These are phyloP conservation scores for Neoboletus brunneissimus DNA, from an alignment of 768 basidiomycete species.

Conservation along the genomic window DNA sequence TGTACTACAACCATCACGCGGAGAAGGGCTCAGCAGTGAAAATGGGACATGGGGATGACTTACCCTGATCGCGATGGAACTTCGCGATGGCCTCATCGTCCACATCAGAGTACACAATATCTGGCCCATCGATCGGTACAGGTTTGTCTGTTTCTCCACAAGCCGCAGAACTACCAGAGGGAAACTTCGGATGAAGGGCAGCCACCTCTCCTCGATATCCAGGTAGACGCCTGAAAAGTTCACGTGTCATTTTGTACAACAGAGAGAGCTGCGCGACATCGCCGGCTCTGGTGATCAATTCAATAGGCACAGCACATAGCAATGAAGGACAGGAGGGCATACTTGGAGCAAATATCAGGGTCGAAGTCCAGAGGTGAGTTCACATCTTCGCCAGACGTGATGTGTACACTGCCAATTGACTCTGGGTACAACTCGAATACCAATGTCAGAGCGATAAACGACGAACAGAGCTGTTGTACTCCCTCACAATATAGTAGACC, in stretches of 20 bases:
- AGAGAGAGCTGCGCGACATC: conserved; percentile 48
- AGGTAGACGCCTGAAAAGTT: conserved; percentile 53
- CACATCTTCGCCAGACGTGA: conserved; percentile 40
- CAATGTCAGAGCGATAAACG: background rate
- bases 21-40: background rate
- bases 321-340: background rate
- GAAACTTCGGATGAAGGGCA: conserved; percentile 30
- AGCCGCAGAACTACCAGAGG: conserved; percentile 26
- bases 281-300: conserved; percentile 6
- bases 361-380: conserved; percentile 45
- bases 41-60: background rate
- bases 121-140: conserved; percentile 25
- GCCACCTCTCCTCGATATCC: conserved; percentile 22
- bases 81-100: conserved; percentile 35
- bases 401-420: conserved; percentile 48
- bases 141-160: conserved; percentile 21
- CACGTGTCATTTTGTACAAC: conserved; percentile 54
- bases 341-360: conserved; percentile 45
- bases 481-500: conserved; percentile 34
- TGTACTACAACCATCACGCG: background rate
- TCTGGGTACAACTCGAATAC: conserved; percentile 40
- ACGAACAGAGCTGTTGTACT: background rate
- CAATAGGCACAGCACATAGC: background rate
- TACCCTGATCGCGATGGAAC: conserved; percentile 21
- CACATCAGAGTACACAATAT: conserved; percentile 33